These are phyloP conservation scores for Plasmodium vivax DNA, from an alignment of 169 alveolate species.

Conservation along the genomic window DNA sequence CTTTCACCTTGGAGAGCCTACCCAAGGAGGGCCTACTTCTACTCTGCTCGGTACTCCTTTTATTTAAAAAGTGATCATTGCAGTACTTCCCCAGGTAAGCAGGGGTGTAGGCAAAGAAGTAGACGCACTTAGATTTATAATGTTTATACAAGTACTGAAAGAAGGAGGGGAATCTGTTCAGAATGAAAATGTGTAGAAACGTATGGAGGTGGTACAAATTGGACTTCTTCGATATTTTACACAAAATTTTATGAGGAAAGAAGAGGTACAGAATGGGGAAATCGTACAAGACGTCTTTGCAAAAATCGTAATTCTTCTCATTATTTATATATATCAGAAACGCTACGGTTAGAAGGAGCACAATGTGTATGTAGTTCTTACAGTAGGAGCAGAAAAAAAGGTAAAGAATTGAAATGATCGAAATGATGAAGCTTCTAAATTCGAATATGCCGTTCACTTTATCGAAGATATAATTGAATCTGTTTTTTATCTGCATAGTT, in stretches of 20 bases:
- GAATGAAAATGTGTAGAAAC: slow-evolving; percentile 51
- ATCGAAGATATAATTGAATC: slow-evolving; percentile 14
- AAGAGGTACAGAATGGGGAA: slow-evolving; percentile 54
- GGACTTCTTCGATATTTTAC: slow-evolving; percentile 48
- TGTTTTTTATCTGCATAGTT: slow-evolving; percentile 64
- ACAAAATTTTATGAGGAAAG: slow-evolving; percentile 55
- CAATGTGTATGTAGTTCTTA: slow-evolving; percentile 54
- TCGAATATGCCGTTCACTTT: slow-evolving; percentile 54
- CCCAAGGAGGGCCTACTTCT: neutral
- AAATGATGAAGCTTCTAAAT: slow-evolving; percentile 45
- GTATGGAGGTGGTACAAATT: slow-evolving; percentile 53
- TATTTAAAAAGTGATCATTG: slow-evolving; percentile 2
- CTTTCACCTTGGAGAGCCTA: neutral
- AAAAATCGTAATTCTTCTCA: slow-evolving; percentile 59
- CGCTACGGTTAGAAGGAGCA: slow-evolving; percentile 20
- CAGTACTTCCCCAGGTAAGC: slow-evolving; percentile 38
- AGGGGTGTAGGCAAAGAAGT: slow-evolving; percentile 62
- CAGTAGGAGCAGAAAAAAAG: slow-evolving; percentile 53
- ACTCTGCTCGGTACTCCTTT: neutral
- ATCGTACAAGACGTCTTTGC: slow-evolving; percentile 30
- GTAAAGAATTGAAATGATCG: slow-evolving; percentile 44
- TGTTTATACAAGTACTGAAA: slow-evolving; percentile 57
- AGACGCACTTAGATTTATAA: slow-evolving; percentile 42
- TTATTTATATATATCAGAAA: slow-evolving; percentile 38
- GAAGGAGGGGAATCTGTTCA: slow-evolving; percentile 50